phyloP scores from a whole-genome alignment of 2,329 filamentous ascomycete species.

The Stachybotrys chartarum region DNA sequence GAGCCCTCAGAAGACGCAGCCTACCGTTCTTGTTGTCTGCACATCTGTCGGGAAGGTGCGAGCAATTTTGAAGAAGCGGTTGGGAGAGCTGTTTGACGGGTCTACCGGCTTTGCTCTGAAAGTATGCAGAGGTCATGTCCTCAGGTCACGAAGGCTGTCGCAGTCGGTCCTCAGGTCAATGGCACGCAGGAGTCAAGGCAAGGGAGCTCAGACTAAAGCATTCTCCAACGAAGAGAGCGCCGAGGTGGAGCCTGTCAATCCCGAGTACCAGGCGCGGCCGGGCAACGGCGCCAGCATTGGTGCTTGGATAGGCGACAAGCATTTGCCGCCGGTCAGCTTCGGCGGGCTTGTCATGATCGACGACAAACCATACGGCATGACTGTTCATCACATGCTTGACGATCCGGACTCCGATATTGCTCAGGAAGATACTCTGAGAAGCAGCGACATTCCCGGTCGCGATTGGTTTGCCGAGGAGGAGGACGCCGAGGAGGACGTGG shows the following conservation, averaged over 20 bases:
- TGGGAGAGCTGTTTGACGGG: constrained; percentile 58
- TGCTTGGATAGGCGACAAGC: constrained; percentile 76
- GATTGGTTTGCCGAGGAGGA: constrained; percentile 36
- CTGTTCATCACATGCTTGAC: constrained; percentile 94
- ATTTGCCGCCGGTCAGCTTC: constrained; percentile 85
- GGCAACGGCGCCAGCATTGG: constrained; percentile 88
- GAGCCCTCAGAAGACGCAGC: constrained; percentile 55
- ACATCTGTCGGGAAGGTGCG: constrained; percentile 68
- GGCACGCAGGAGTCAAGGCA: constrained; percentile 21
- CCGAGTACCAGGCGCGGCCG: constrained; percentile 70
- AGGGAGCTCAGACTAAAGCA: constrained; percentile 16
- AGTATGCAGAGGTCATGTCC: constrained; percentile 62
- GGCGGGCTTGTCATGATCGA: constrained; percentile 84
- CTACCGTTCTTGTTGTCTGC: constrained; percentile 72
- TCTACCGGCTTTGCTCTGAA: constrained; percentile 57
- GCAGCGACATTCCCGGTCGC: constrained; percentile 30
- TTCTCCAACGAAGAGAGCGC: constrained; percentile 29
- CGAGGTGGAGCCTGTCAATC: constrained; percentile 50
- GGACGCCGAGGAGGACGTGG: constrained; percentile 31
- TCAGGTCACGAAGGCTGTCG: constrained; percentile 48
- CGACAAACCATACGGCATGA: constrained; percentile 83
- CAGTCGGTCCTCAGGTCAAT: constrained; percentile 22
- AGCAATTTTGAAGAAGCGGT: constrained; percentile 60
- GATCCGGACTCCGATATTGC: constrained; percentile 45
- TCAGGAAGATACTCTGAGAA: constrained; percentile 19